phyloP scores from a whole-genome alignment of 768 basidiomycete genomes.

The Amanita polypyramis region DNA sequence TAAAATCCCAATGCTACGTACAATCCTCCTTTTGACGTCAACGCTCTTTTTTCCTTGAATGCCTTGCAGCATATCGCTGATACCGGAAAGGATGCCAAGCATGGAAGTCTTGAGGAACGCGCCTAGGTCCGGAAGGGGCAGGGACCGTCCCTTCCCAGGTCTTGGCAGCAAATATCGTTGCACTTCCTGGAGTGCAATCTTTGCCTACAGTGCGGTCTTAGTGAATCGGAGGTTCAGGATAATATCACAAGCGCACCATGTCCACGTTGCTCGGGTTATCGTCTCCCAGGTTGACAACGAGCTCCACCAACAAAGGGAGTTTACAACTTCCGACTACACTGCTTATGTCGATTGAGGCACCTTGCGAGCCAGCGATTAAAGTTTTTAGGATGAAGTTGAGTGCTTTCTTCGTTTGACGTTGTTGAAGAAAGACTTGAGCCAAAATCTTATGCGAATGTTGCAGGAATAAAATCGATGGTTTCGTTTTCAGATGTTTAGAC shows the following conservation, averaged over 20 bases:
- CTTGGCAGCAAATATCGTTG: constrained; percentile 33
- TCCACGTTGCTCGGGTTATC: constrained; percentile 35
- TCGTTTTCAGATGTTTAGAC: constrained; percentile 36
- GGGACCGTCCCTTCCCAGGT: constrained; percentile 17
- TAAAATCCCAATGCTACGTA: constrained; percentile 69
- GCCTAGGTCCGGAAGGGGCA: constrained; percentile 30
- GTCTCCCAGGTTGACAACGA: constrained; percentile 74
- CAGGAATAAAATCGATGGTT: constrained; percentile 39
- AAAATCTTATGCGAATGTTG: constrained; percentile 52
- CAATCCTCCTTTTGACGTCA: constrained; percentile 60
- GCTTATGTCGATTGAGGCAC: constrained; percentile 28
- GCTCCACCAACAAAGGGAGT: constrained; percentile 58
- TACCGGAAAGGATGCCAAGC: constrained; percentile 73
- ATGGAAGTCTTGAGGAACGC: constrained; percentile 65
- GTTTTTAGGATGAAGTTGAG: constrained; percentile 52
- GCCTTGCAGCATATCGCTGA: constrained; percentile 84
- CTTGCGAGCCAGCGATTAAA: constrained; percentile 37
- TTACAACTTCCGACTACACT: constrained; percentile 57
- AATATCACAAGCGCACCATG: constrained; percentile 25
- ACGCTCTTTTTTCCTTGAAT: constrained; percentile 66
- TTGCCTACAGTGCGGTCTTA: constrained; percentile 16
- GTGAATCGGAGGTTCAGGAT: neutral
- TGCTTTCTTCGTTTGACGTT: constrained; percentile 45
- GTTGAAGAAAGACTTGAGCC: constrained; percentile 54
- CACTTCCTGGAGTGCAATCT: constrained; percentile 27